Percentiles rank a stretch among this genome's conserved stretches.
Conservation (phyloP, 2,329 filamentous ascomycete species). For the Orbilia blumenaviensis region DNA sequence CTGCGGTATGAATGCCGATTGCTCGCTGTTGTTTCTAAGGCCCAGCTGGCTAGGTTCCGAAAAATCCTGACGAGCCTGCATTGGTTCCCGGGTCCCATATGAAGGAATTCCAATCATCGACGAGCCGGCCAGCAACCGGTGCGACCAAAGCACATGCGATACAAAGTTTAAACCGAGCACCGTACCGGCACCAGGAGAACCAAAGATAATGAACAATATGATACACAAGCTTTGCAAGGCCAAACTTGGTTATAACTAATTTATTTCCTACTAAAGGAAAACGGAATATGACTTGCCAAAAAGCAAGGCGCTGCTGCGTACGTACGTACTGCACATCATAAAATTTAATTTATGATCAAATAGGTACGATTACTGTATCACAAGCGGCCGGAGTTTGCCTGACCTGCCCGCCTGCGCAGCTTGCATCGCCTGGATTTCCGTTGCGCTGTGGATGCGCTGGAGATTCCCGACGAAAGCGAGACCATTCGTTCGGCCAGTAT, state of each 20-base stretch:
- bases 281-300: not conserved
- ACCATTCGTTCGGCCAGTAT: not conserved
- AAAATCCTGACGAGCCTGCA: constrained; percentile 29
- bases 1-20: constrained; percentile 52
- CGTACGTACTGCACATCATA: constrained; percentile 35
- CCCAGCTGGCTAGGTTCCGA: constrained; percentile 23
- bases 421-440: constrained; percentile 32
- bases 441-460: constrained; percentile 2
- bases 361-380: constrained; percentile 8
- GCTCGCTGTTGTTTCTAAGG: constrained; percentile 12
- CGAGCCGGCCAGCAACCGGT: constrained; percentile 14
- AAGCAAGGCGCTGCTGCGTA: constrained; percentile 10
- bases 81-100: constrained; percentile 25
- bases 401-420: not conserved
- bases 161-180: constrained; percentile 46
- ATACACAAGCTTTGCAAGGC: constrained; percentile 13
- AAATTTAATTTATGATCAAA: constrained; percentile 22
- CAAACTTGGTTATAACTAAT: constrained; percentile 6
- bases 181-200: constrained; percentile 17
- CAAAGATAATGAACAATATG: not conserved
- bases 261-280: constrained; percentile 8
- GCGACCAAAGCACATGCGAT: constrained; percentile 41
- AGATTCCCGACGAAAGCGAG: constrained; percentile 18
- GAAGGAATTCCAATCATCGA: constrained; percentile 26
- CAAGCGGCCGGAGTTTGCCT: constrained; percentile 24